These are phyloP conservation scores for Aspergillus nidulans DNA, from an alignment of 495 filamentous ascomycete species.

Conservation along the genomic window DNA sequence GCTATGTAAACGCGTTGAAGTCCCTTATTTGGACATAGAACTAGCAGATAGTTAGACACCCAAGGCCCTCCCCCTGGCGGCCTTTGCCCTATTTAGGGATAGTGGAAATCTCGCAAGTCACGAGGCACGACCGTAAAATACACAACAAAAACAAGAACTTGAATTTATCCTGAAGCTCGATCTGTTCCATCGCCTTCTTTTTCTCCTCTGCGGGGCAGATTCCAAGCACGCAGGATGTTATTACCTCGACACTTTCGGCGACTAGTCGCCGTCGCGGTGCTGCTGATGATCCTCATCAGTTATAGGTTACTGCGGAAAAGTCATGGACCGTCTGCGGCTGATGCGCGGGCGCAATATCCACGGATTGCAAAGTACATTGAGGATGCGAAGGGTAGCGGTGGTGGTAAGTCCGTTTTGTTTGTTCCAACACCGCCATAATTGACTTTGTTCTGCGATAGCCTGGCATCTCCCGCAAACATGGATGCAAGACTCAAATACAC, in stretches of 20 bases:
- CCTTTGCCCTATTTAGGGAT: too few species aligned
- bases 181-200: too few species aligned
- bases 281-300: background rate
- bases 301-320: background rate
- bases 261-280: background rate
- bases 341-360: background rate
- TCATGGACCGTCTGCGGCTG: background rate
- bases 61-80: too few species aligned
- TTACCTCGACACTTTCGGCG: background rate
- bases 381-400: background rate
- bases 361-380: background rate
- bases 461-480: constrained; percentile 19
- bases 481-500: background rate
- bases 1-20: too few species aligned
- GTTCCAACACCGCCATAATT: background rate
- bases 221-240: background rate
- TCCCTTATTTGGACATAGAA: too few species aligned
- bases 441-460: constrained; percentile 3
- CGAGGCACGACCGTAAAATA: too few species aligned
- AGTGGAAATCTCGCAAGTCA: too few species aligned
- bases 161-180: too few species aligned
- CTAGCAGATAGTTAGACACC: too few species aligned
- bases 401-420: background rate
- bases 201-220: background rate
- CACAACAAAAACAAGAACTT: too few species aligned